Evolutionary conservation across 768 basidiomycete genomes (phyloP).

Genomic region (Kwoniella bestiolae): DNA sequence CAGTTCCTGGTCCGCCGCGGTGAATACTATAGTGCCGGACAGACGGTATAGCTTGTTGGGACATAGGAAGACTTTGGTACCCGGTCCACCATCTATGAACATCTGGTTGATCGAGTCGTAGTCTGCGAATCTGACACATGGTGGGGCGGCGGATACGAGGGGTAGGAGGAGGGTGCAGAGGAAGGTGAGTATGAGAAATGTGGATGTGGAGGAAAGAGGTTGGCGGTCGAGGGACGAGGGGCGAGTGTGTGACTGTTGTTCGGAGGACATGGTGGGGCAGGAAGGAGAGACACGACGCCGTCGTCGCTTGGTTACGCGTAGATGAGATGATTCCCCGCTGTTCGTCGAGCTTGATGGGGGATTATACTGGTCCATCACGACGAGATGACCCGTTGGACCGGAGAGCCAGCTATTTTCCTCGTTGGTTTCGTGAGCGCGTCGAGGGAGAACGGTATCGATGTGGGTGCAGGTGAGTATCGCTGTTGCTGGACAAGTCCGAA

Average conservation of each 20-base stretch:
- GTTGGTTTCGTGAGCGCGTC: too few species aligned
- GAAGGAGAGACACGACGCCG: constrained; percentile 6
- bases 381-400: too few species aligned
- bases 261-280: too few species aligned
- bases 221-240: background rate
- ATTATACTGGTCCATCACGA: background rate
- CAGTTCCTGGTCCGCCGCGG: constrained; percentile 58
- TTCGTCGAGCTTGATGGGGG: background rate
- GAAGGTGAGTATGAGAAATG: constrained; percentile 19
- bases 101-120: constrained; percentile 55
- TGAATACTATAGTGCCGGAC: constrained; percentile 56
- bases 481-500: too few species aligned
- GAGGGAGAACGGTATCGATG: too few species aligned
- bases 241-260: too few species aligned
- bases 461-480: too few species aligned
- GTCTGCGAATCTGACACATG: constrained; percentile 52
- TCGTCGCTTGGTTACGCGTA: background rate
- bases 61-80: constrained; percentile 56
- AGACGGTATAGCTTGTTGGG: constrained; percentile 52
- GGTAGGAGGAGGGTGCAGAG: constrained; percentile 23
- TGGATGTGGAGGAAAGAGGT: background rate
- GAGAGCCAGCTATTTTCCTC: too few species aligned
- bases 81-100: constrained; percentile 57
- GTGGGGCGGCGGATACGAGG: constrained; percentile 22
- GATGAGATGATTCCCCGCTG: too few species aligned